Conservation (phyloP, 345 rosid genomes). For the Mercurialis annua region DNA sequence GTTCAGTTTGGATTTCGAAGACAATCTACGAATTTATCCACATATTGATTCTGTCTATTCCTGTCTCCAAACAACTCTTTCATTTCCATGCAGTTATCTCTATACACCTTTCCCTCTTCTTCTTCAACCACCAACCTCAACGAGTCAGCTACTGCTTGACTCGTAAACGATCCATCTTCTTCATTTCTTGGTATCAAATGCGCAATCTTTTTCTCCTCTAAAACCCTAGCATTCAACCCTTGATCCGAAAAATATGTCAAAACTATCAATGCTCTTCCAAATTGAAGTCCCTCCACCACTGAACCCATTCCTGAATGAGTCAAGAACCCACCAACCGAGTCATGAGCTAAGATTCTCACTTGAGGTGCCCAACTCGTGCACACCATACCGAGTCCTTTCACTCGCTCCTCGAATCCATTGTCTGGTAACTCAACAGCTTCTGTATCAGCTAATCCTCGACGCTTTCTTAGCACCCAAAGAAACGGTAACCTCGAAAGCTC, state of each 20-base stretch:
- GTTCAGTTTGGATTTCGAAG: background rate
- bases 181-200: background rate
- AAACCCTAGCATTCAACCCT: background rate
- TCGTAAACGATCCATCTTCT: background rate
- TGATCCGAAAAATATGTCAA: background rate
- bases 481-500: slow-evolving; percentile 9
- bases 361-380: slow-evolving; percentile 15
- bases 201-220: background rate
- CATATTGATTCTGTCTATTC: background rate
- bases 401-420: slow-evolving; percentile 12
- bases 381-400: slow-evolving; percentile 8
- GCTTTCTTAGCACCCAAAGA: slow-evolving; percentile 10
- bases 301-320: slow-evolving; percentile 15
- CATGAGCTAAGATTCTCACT: slow-evolving; percentile 4
- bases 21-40: background rate
- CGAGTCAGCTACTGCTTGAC: background rate
- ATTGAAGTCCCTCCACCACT: slow-evolving; percentile 11
- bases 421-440: slow-evolving; percentile 1
- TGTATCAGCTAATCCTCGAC: background rate
- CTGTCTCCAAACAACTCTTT: background rate
- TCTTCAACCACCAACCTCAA: background rate
- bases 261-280: background rate
- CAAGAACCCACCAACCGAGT: slow-evolving; percentile 13
- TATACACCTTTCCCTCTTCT: background rate
- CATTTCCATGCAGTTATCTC: background rate